Percentiles rank a stretch among this genome's conserved stretches.
phyloP scores from a whole-genome alignment of 768 basidiomycete species.

The Russula brevipes region DNA sequence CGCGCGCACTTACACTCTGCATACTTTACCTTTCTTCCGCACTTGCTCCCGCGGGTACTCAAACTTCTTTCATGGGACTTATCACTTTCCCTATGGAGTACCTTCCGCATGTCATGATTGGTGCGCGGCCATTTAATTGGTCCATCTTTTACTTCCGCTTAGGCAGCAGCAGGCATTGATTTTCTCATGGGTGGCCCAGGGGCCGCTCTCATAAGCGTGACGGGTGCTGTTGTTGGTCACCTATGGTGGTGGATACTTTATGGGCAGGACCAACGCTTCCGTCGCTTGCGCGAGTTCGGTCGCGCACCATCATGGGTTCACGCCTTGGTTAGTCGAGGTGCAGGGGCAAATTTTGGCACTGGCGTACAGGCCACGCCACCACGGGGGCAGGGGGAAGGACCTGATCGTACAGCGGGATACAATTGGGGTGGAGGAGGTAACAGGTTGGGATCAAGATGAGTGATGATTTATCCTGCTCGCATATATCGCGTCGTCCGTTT shows the following conservation, averaged over 20 bases:
- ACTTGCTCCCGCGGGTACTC: slow-evolving; percentile 59
- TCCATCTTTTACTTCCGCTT: background rate
- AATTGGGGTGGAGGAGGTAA: slow-evolving; percentile 51
- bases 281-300: slow-evolving; percentile 45
- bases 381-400: slow-evolving; percentile 31
- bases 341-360: slow-evolving; percentile 32
- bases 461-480: background rate
- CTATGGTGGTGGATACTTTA: slow-evolving; percentile 73
- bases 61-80: slow-evolving; percentile 75
- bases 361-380: slow-evolving; percentile 62
- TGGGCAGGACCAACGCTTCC: slow-evolving; percentile 52
- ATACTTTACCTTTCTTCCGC: slow-evolving; percentile 64
- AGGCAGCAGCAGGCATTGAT: slow-evolving; percentile 43
- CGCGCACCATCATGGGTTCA: slow-evolving; percentile 21
- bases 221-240: slow-evolving; percentile 74
- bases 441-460: slow-evolving; percentile 39
- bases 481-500: background rate
- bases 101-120: slow-evolving; percentile 70
- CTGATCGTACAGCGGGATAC: slow-evolving; percentile 33
- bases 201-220: slow-evolving; percentile 52
- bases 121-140: background rate
- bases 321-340: slow-evolving; percentile 29
- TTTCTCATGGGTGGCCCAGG: slow-evolving; percentile 54
- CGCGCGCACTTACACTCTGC: slow-evolving; percentile 59
- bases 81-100: slow-evolving; percentile 66